Conservation (phyloP, 208 protist genomes). For the Trypanosomatidae sp. region DNA sequence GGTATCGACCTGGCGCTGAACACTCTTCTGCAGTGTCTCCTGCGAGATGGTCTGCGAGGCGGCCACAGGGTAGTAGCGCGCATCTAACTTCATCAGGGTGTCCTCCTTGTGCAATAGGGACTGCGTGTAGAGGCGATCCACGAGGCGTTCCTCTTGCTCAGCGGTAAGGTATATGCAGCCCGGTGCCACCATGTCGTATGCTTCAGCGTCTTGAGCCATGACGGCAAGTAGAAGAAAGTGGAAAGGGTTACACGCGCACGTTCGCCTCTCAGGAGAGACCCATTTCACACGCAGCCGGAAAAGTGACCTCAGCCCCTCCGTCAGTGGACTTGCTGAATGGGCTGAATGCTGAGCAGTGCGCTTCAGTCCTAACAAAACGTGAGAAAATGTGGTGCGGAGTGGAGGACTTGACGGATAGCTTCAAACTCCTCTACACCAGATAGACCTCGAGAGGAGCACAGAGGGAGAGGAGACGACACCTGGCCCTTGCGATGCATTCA, state of each 20-base stretch:
- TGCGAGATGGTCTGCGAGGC: conserved; percentile 41
- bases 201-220: neutral
- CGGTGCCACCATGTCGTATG: too few relatives aligned
- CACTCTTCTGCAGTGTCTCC: conserved; percentile 64
- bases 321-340: neutral
- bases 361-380: neutral
- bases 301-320: neutral
- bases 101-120: conserved; percentile 51
- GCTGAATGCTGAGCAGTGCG: neutral
- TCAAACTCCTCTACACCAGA: neutral
- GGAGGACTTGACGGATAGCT: neutral
- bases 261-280: neutral
- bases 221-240: neutral
- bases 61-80: conserved; percentile 72
- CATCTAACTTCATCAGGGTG: conserved; percentile 55
- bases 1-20: conserved; percentile 73
- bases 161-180: conserved; percentile 23
- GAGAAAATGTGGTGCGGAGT: neutral
- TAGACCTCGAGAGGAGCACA: neutral
- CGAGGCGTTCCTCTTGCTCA: conserved; percentile 56
- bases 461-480: neutral
- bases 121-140: conserved; percentile 71
- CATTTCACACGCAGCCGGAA: neutral
- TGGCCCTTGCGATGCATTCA: neutral
- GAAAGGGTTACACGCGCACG: neutral